These are phyloP conservation scores for Rossbeevera mucosa DNA, from an alignment of 768 basidiomycete species.

Conservation along the genomic window DNA sequence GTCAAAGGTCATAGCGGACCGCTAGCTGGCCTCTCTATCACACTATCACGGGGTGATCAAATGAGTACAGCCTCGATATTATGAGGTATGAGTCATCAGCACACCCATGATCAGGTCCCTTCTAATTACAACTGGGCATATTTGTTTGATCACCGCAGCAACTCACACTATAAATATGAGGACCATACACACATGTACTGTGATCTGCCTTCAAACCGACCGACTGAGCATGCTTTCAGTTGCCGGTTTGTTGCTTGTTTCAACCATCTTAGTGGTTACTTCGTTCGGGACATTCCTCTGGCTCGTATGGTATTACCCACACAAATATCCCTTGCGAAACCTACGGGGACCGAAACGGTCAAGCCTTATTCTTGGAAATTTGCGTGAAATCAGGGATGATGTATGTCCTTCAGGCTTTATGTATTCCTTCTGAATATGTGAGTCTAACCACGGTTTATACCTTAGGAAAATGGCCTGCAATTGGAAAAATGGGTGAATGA, in stretches of 20 bases:
- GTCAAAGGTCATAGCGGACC: neutral
- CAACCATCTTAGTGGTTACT: constrained; percentile 10
- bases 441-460: neutral
- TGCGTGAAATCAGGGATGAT: constrained; percentile 40
- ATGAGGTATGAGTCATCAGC: too few species aligned
- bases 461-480: constrained; percentile 27
- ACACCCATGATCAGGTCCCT: too few species aligned
- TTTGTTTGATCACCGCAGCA: neutral
- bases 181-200: neutral
- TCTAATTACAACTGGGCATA: neutral
- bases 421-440: neutral
- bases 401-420: constrained; percentile 26
- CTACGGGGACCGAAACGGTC: constrained; percentile 48
- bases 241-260: neutral
- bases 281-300: constrained; percentile 29
- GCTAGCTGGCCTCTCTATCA: too few species aligned
- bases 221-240: neutral
- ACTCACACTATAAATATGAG: neutral
- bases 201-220: neutral
- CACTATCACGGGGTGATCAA: neutral
- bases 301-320: constrained; percentile 28
- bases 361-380: constrained; percentile 46
- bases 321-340: constrained; percentile 40
- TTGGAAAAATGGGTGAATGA: constrained; percentile 44
- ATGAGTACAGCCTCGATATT: neutral